Evolutionary conservation across 495 filamentous ascomycete genomes (phyloP), one percentile per base, ranked within the genome.

Genomic region (Bombardia bombarda): DNA sequence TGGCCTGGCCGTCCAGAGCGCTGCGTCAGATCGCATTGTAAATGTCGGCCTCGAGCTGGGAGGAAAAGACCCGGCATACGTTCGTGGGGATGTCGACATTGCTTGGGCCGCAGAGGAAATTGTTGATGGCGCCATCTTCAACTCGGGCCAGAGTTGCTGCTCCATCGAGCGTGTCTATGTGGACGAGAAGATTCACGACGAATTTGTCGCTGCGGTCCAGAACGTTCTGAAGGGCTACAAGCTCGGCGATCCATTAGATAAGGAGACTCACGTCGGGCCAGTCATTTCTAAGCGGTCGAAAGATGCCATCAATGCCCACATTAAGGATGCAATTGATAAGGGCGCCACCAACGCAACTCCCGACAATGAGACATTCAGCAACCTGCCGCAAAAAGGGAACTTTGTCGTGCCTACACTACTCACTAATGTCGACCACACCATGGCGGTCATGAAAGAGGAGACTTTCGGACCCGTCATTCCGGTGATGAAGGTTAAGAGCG

Each of bases 131-230:
- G 87, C 90, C 3, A 70, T 98, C 30, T 98, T 96, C 72, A 98
- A 96, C 65, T 93, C 87, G 23, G 92, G 92, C 17, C 92, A 98
- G 63, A 95, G 88, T 53, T 98, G 92, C 69, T 97, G 92, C 64
- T 81, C 84, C 5, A 75, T 97, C 38, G 92, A 96, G 67, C 75
- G 92, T 20, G 80, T 98, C 6, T 97, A 97, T 50, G 92, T 95
- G 2, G 82, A 90, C 49, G 85, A 86, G 40, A 79, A 74, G 41
- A 75, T 97, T 43, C 80, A 95, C 56, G 85, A 90, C 42, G 53
- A 75, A 9, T 93, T 96, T 51, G 67, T 95, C n/a, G 66, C 73
- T 26, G 83, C 84, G 16, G 68, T 84, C 7, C 84, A 90, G 58
- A 78, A 81, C 31, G 85, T 95, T n/a, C 69, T 95, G 33, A 81